Percentiles rank a stretch among this genome's conserved stretches.
These are phyloP conservation scores for Hypoxylon rubiginosum DNA, from an alignment of 2,329 filamentous ascomycete genomes.

Conservation along the genomic window DNA sequence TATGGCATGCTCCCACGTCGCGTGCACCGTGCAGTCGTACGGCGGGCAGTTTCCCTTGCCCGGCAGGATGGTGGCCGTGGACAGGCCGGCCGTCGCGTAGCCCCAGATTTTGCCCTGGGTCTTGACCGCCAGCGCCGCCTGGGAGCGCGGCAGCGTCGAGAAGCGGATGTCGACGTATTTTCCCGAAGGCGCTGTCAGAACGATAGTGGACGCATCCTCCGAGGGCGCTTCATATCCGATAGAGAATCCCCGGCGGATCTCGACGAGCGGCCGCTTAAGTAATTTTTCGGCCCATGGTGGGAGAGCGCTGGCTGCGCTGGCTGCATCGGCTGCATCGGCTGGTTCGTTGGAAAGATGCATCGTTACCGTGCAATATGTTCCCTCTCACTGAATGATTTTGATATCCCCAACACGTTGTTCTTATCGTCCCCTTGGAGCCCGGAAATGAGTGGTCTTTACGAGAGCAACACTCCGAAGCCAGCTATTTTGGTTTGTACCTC, in stretches of 20 bases:
- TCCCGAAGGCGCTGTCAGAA: background rate
- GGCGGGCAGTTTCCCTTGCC: constrained; percentile 1
- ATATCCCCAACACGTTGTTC: background rate
- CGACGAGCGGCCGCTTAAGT: constrained; percentile 3
- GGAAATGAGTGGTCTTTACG: background rate
- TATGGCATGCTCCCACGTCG: constrained; percentile 1
- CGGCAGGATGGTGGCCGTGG: background rate
- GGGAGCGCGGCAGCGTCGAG: constrained; percentile 5
- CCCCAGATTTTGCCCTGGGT: constrained; percentile 2
- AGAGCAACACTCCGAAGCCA: background rate
- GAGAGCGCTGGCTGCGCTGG: background rate
- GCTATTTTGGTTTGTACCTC: too few species aligned
- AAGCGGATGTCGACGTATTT: constrained; percentile 8
- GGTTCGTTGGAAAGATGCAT: constrained; percentile 1
- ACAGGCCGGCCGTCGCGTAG: constrained; percentile 1
- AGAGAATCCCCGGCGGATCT: background rate
- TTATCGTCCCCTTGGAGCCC: background rate
- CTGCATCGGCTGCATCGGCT: background rate
- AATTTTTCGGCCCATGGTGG: background rate
- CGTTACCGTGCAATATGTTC: background rate
- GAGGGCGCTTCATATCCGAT: background rate
- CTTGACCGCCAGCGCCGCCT: constrained; percentile 1
- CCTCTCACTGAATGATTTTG: background rate
- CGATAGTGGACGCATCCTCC: background rate
- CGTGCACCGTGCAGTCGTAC: constrained; percentile 3